Base-by-base conservation (phyloP, 768 basidiomycete species). In the Termitomyces sp. region DNA sequence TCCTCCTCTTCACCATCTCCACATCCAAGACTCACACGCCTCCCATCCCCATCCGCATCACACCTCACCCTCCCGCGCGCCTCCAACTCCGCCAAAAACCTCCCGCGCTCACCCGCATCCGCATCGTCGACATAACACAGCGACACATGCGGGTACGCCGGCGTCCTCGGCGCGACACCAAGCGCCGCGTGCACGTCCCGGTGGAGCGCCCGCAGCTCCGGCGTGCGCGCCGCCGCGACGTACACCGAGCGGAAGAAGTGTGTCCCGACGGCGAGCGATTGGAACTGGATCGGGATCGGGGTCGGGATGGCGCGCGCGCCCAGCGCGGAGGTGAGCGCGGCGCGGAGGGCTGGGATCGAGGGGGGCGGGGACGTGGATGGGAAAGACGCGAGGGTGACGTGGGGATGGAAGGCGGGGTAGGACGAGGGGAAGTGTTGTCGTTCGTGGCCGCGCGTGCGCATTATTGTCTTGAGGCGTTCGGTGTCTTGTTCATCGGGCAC, bases 181-280 rank as follows among this genome's bases (percentile, higher is more conserved):
- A 77, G 67, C 24, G 65, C 62, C 5, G 65, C 63, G 55, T 80
- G 75, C 30, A 90, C 71, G 32, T 74, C 63, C 32, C 62, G 67
- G 61, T 86, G 86, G 33, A 92, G 68, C 20, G 65, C 65, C 26
- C 67, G 58, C 20, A 92, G 72, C 30, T 75, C 80, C 1, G 65
- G 61, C 1, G 82, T 74, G 7, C 71, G 76, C 36, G 72, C 67
- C 63, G 87, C 71, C 0, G 78, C 70, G 63, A 86, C 68, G 69
- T 84, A 85, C 20, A 91, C 85, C 0, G 88, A 89, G 62, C 86
- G 83, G 68, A 83, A 90, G 71, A 85, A 92, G 63, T 82, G 81
- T 38, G 77, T 71, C 38, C 87, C 84, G 5, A 82, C 74, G 20
- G 79, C 75, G 48, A 91, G 73, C 1, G 79, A 74, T 56, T 73